Evolutionary conservation across 768 basidiomycete genomes (phyloP).

Genomic region (Mycena crocata): DNA sequence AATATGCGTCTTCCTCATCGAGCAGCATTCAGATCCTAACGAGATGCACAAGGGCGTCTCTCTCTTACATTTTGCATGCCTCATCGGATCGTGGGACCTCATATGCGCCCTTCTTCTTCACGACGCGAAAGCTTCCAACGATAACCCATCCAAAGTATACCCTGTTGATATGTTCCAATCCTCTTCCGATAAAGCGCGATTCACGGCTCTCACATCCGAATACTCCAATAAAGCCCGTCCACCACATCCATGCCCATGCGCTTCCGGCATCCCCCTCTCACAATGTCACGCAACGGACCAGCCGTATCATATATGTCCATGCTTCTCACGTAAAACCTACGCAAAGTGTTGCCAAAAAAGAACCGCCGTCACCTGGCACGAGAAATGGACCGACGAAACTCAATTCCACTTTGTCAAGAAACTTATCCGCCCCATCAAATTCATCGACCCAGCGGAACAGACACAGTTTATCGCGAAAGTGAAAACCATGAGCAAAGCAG

Average conservation of each 20-base stretch:
- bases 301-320: not conserved
- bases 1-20: not conserved
- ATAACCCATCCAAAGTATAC: not conserved
- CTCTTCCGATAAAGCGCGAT: not conserved
- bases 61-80: not conserved
- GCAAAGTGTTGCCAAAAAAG: slow-evolving; percentile 1
- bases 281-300: not conserved
- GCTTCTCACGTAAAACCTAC: not conserved
- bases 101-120: not conserved
- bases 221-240: not conserved
- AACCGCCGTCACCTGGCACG: not conserved
- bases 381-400: not conserved
- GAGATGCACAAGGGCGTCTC: not conserved
- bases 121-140: not conserved
- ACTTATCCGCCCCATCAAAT: not conserved
- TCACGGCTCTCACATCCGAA: slow-evolving; percentile 1
- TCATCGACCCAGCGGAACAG: not conserved
- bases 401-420: not conserved
- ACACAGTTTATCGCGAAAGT: not conserved
- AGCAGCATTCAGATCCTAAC: not conserved
- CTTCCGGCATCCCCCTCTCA: not conserved
- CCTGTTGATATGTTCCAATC: not conserved
- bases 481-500: not conserved
- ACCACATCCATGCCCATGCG: not conserved
- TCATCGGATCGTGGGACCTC: slow-evolving; percentile 2